Evolutionary conservation across 768 basidiomycete species (phyloP).

Genomic region (Kwoniella newhampshirensis): DNA sequence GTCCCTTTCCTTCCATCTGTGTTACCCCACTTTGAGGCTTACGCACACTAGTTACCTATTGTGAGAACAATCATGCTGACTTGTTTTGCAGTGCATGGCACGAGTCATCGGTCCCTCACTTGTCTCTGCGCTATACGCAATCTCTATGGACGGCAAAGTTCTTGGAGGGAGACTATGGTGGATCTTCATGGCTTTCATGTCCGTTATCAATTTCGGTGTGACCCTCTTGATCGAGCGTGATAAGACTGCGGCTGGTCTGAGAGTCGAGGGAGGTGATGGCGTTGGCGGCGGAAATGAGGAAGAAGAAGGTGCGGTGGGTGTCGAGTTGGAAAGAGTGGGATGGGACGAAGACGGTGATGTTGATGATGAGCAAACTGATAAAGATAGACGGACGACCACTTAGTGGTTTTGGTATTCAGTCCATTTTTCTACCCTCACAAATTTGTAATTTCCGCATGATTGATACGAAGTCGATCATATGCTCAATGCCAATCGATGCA

Average conservation of each 20-base stretch:
- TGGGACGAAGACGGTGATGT: too few species aligned
- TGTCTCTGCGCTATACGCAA: slow-evolving; percentile 42
- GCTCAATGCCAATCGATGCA: too few species aligned
- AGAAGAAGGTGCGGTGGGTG: neutral
- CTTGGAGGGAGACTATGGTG: slow-evolving; percentile 50
- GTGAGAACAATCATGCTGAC: too few species aligned
- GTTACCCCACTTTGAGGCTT: too few species aligned
- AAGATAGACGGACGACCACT: too few species aligned
- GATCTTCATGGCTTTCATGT: slow-evolving; percentile 51
- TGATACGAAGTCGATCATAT: too few species aligned
- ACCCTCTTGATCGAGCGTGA: slow-evolving; percentile 9
- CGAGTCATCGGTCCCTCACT: slow-evolving; percentile 50
- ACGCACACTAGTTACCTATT: too few species aligned
- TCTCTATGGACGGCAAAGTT: slow-evolving; percentile 47
- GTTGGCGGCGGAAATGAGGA: neutral
- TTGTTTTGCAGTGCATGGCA: slow-evolving; percentile 47
- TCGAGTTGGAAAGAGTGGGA: too few species aligned
- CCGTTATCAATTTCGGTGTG: slow-evolving; percentile 37
- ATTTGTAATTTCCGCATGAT: too few species aligned
- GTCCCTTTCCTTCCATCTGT: neutral
- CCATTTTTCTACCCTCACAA: too few species aligned
- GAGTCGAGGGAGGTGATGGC: neutral
- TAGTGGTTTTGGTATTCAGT: too few species aligned
- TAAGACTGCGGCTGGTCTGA: neutral
- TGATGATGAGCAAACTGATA: too few species aligned